Percentiles rank a stretch among this genome's conserved stretches.
Conservation (phyloP, 176 grass and related monocot genomes). For the Carex cristatella region DNA sequence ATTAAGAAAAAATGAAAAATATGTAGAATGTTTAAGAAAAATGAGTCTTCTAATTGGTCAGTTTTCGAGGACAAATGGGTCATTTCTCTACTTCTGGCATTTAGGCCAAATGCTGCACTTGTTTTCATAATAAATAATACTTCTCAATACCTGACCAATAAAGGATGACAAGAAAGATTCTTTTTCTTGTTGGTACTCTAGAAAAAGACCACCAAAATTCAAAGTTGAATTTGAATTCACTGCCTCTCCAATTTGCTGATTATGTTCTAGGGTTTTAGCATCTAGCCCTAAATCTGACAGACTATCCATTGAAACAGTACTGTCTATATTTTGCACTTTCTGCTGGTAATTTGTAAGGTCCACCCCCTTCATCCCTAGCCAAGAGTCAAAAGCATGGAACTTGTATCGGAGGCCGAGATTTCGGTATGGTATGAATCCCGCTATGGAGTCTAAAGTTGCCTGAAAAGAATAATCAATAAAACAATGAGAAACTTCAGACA, state of each 20-base stretch:
- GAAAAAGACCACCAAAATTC: conserved; percentile 76
- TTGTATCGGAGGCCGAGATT: conserved; percentile 82
- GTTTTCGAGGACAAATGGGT: too few species aligned
- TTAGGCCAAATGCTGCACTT: too few species aligned
- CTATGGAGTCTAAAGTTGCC: conserved; percentile 80
- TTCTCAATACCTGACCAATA: conserved; percentile 78
- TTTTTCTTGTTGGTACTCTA: conserved; percentile 71
- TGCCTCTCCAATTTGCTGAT: conserved; percentile 38
- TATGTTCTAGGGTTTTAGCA: conserved; percentile 29
- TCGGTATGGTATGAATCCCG: conserved; percentile 82
- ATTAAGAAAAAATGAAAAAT: too few species aligned
- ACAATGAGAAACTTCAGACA: conserved; percentile 19
- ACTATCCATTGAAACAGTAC: conserved; percentile 32
- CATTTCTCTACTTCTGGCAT: too few species aligned
- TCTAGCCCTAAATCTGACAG: conserved; percentile 37
- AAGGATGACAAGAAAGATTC: conserved; percentile 90
- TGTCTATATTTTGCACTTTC: conserved; percentile 44
- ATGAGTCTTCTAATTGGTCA: too few species aligned
- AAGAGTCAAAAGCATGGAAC: conserved; percentile 84
- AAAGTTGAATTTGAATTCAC: conserved; percentile 28
- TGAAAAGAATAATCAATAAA: conserved; percentile 35
- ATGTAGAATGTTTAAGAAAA: too few species aligned
- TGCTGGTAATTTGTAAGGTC: conserved; percentile 69
- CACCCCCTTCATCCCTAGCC: conserved; percentile 77
- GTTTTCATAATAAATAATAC: not conserved